Base-by-base conservation (phyloP, 2,329 filamentous ascomycete species). In the Cladosporium sp. region DNA sequence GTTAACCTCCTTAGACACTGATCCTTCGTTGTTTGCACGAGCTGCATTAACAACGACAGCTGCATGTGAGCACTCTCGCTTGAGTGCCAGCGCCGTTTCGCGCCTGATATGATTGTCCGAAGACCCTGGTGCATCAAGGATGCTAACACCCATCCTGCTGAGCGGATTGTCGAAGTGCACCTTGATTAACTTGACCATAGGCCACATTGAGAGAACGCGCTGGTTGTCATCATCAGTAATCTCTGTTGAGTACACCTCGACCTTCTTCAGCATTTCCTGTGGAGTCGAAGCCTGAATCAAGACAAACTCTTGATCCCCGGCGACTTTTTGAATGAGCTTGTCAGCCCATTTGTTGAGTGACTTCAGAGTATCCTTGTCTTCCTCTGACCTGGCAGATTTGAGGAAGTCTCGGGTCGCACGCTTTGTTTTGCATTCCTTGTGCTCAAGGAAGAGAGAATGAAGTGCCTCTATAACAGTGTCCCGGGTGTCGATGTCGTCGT, bases 41-140 rank as follows among this genome's bases (percentile, higher is more conserved):
- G 35, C 18, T 60, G 37, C 57, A 44, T 18, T 18, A 8, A 60
- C 57, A 8, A 44, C 37, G 18, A 60, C 18, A 5, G 57, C 57
- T 7, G 57, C 57, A 21, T 72, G 68, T 1, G 69, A 68, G 52
- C 68, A 68, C 33, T 63, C 14, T 16, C 59, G 65, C 14, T 57
- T 62, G 14, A 67, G 56, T 10, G 44, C 49, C 1, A 61, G 16
- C 0, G 69, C 69, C 16, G 63, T 70, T 6, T 35, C n/a, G 2
- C 28, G 49, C 10, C 71, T 67, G 26, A 60, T 60, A 37, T 60
- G 33, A 65, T 68, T 31, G 49, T 72, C 72, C 6, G 67, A 65
- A 0, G 68, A 57, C 2, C 70, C 72, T 5, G 72, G 71, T 18
- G 64, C 29, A 55, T 73, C 71, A 11, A 72, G 46, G 4, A 73